Evolutionary conservation across 2,329 filamentous ascomycete species (phyloP).

Genomic region (Juglanconis juglandina): DNA sequence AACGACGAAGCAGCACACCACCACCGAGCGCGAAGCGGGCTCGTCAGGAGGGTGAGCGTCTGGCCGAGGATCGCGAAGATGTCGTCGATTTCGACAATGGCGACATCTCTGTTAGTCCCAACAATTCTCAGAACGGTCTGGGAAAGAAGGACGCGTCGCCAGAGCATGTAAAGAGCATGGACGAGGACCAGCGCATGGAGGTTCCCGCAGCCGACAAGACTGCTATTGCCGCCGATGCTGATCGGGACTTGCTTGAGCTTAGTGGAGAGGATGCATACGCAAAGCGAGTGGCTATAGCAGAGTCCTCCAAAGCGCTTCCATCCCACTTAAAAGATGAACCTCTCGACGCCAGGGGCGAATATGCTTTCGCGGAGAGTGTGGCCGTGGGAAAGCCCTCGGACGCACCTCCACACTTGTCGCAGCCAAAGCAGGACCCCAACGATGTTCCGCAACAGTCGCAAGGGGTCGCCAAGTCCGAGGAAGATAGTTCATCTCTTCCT

Average conservation of each 20-base stretch:
- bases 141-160: neutral
- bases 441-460: conserved; percentile 5
- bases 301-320: neutral
- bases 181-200: neutral
- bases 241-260: neutral
- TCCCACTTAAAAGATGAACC: neutral
- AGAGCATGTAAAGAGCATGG: neutral
- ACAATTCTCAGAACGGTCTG: conserved; percentile 3
- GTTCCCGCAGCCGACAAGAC: neutral
- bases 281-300: conserved; percentile 4
- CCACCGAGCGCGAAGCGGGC: conserved; percentile 51
- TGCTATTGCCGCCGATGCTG: neutral
- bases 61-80: conserved; percentile 21
- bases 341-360: neutral
- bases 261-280: neutral
- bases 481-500: conserved; percentile 50
- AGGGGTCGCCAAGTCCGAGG: conserved; percentile 19
- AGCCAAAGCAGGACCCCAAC: conserved; percentile 17
- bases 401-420: conserved; percentile 15
- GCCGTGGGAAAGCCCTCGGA: conserved; percentile 8
- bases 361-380: neutral
- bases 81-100: conserved; percentile 30
- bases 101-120: conserved; percentile 12
- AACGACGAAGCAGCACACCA: conserved; percentile 63
- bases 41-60: conserved; percentile 35